Evolutionary conservation across 2,329 filamentous ascomycete species (phyloP).

Genomic region (Penicillium oxalicum): DNA sequence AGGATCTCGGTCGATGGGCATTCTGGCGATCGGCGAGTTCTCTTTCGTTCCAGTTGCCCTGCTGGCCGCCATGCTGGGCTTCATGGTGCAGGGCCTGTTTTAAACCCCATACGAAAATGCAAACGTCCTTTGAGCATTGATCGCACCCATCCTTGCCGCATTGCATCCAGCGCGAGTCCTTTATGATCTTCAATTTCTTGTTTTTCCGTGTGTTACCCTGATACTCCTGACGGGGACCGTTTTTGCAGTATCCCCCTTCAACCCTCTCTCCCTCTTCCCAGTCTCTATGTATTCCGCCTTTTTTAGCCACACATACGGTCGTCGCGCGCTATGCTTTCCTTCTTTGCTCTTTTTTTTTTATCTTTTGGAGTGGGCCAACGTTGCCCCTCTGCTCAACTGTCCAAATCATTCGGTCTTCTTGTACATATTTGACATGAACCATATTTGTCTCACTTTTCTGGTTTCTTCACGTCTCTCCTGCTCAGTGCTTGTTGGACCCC

Average conservation of each 20-base stretch:
- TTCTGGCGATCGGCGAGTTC: not conserved
- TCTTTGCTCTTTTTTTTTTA: not conserved
- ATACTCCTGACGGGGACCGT: slow-evolving; percentile 1
- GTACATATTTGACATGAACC: not conserved
- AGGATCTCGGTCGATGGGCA: not conserved
- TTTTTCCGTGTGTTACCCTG: not conserved
- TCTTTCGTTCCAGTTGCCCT: not conserved
- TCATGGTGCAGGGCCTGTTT: not conserved
- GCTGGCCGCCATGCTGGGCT: not conserved
- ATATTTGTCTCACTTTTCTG: not conserved
- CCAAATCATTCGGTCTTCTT: not conserved
- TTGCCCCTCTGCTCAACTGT: not conserved
- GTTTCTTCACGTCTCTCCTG: not conserved
- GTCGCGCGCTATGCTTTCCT: not conserved
- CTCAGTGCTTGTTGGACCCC: not conserved
- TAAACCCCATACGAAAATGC: not conserved
- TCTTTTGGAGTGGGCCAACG: not conserved
- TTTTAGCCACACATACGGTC: slow-evolving; percentile 1
- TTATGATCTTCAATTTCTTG: not conserved
- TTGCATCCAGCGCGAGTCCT: slow-evolving; percentile 1
- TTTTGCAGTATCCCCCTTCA: no score
- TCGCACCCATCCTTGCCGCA: not conserved
- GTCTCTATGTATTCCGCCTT: not conserved
- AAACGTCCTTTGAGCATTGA: not conserved
- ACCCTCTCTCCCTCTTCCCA: slow-evolving; percentile 1